phyloP scores from a whole-genome alignment of 257 asterid genomes.

The Solanum etuberosum region DNA sequence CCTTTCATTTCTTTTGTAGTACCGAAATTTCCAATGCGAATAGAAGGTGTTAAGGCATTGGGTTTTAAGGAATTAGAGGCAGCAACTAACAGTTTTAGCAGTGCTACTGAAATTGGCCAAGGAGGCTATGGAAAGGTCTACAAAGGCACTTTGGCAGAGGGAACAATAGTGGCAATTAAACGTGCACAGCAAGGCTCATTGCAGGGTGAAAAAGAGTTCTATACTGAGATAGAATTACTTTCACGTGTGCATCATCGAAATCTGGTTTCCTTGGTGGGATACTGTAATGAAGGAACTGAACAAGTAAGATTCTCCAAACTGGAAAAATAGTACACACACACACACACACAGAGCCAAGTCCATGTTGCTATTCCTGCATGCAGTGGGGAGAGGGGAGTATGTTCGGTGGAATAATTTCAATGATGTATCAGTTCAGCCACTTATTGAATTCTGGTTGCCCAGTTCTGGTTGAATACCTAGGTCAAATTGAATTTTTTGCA shows the following conservation, averaged over 20 bases:
- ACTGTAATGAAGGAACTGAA: neutral
- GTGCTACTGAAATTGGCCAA: conserved; percentile 37
- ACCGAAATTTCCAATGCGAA: conserved; percentile 22
- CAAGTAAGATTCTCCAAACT: neutral
- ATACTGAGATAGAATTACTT: conserved; percentile 52
- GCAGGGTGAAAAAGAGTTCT: conserved; percentile 54
- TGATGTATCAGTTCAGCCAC: neutral
- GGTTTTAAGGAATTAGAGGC: conserved; percentile 28
- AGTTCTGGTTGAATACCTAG: neutral
- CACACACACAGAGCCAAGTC: neutral
- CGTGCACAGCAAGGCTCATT: conserved; percentile 46
- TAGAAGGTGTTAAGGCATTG: conserved; percentile 49
- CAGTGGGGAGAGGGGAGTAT: neutral
- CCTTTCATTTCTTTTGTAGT: conserved; percentile 10
- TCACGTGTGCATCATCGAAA: conserved; percentile 57
- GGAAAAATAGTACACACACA: neutral
- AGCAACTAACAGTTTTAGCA: conserved; percentile 27
- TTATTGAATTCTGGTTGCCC: neutral
- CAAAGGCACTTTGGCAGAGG: conserved; percentile 31
- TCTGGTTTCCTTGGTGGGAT: conserved; percentile 41
- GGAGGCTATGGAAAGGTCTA: conserved; percentile 65
- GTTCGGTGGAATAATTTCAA: neutral
- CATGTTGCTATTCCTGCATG: neutral
- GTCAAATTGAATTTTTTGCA: neutral
- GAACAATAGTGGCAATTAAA: conserved; percentile 41